Conservation (phyloP, 805 yeast genomes). For the Candida xiaguanensis region DNA sequence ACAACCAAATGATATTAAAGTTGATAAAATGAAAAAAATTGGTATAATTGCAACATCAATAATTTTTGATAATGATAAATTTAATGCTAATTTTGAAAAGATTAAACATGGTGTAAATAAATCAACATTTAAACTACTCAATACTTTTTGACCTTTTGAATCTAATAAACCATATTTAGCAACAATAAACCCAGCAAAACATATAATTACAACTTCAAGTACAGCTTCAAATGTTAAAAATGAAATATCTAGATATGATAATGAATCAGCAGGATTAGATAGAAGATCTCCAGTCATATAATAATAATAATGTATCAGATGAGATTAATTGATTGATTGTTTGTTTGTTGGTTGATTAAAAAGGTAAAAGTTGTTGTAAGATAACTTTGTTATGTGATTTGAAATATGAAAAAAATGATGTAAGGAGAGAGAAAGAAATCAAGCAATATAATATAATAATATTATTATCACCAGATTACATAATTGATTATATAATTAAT, state of each 20-base stretch:
- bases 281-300: conserved; percentile 3
- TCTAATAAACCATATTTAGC: conserved; percentile 70
- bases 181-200: conserved; percentile 82
- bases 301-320: no score
- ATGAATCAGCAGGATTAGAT: conserved; percentile 10
- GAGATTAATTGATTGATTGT: no score
- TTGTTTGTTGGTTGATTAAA: no score
- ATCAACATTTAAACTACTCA: conserved; percentile 80
- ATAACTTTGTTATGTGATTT: no score
- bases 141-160: conserved; percentile 69
- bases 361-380: no score
- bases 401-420: no score
- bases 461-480: no score
- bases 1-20: conserved; percentile 66
- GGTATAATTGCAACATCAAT: conserved; percentile 83
- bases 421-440: no score
- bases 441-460: no score
- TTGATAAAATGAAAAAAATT: conserved; percentile 74
- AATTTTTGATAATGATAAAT: conserved; percentile 70
- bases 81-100: conserved; percentile 70
- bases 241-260: conserved; percentile 43
- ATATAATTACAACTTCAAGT: conserved; percentile 80
- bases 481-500: no score
- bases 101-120: conserved; percentile 94
- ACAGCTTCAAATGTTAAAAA: conserved; percentile 89